Evolutionary conservation across 495 filamentous ascomycete genomes (phyloP), one percentile per base, ranked within the genome.

Genomic region (Rusavskia elegans): DNA sequence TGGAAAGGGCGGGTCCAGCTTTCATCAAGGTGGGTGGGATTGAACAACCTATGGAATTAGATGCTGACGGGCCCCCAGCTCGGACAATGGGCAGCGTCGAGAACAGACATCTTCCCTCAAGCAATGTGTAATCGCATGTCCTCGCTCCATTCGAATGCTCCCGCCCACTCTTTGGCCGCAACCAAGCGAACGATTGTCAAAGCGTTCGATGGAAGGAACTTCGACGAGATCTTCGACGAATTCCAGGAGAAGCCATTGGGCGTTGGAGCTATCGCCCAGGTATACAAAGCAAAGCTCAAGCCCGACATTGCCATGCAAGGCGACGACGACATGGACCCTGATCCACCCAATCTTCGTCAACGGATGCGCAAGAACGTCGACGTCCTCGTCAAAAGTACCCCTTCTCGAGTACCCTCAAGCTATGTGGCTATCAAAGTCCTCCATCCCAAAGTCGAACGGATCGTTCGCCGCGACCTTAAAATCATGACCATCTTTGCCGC

Each of bases 61-160:
- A 37, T 63, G 19, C 52, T 56, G 39, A 57, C 50, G 5, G 20
- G 5, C 50, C 25, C 46, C 53, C 57, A 95, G 87, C 80, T 99
- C 50, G 93, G 93, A 23, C 93, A 99, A 85, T 99, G 93, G 92
- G 93, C 93, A 21, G 93, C 93, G 11, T 96, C 92, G 4, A 78
- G 93, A 60, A 84, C 90, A 53, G 93, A 99, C 63, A 94, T 99
- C 62, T 99, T 99, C 64, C 89, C 93, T n/a, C 83, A 74, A 11
- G 81, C 95, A 63, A 78, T 99, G 74, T 99, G 93, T 67, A 77
- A 73, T 36, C 79, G 85, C 60, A 93, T 99, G 92, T 95, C 90
- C 0, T 85, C 87, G 49, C 79, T 99, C 5, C 93, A 99, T 63
- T 96, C 90, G 3, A 75, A 96, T 63, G 89, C 89, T 0, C 90